Conservation (phyloP, 305 asterid species). For the Fraxinus nigra region DNA sequence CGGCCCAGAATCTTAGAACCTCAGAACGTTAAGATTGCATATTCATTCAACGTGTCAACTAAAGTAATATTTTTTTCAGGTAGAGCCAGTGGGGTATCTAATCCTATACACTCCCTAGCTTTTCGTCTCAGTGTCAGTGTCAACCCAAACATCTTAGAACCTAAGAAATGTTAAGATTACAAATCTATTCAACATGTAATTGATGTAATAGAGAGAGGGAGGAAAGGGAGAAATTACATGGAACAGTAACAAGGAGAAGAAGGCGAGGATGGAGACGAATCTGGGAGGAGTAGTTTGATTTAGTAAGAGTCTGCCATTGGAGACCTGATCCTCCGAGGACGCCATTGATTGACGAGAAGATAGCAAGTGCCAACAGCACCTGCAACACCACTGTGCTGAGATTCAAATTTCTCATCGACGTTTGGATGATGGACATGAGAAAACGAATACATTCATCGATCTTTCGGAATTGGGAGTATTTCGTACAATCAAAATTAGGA, state of each 20-base stretch:
- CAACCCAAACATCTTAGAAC: not conserved
- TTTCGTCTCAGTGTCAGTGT: not conserved
- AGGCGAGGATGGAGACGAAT: conserved; percentile 65
- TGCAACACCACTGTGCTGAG: conserved; percentile 19
- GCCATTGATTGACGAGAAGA: conserved; percentile 22
- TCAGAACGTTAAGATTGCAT: not conserved
- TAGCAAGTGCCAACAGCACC: conserved; percentile 34
- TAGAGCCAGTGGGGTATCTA: not conserved
- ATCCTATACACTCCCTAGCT: not conserved
- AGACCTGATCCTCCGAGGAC: conserved; percentile 26
- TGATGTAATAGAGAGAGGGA: conserved; percentile 3
- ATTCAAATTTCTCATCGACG: conserved; percentile 18
- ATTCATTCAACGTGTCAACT: not conserved
- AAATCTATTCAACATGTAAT: conserved; percentile 10
- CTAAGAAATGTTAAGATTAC: not conserved
- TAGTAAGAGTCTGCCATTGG: conserved; percentile 68
- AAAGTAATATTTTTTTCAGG: not conserved
- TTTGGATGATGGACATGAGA: not conserved
- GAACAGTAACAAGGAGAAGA: conserved; percentile 76
- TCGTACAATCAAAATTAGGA: not conserved
- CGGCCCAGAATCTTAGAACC: not conserved
- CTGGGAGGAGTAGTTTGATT: conserved; percentile 62
- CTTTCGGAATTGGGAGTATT: not conserved
- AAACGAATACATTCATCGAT: not conserved
- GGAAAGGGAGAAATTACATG: conserved; percentile 52